These are phyloP conservation scores for Rhexocercosporidium sp. DNA, from an alignment of 2,329 filamentous ascomycete species.

Conservation along the genomic window DNA sequence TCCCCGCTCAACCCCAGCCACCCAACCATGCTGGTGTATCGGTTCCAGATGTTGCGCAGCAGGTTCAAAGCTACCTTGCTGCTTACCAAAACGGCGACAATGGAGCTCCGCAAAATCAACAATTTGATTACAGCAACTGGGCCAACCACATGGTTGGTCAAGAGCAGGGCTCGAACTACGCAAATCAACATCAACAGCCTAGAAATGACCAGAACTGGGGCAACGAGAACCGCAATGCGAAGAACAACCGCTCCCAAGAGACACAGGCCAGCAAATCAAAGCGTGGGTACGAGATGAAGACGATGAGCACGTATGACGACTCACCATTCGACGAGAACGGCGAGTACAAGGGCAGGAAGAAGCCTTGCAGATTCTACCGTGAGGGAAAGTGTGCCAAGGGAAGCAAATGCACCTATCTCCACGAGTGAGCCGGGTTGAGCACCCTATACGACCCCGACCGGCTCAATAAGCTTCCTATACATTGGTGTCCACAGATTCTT, in stretches of 20 bases:
- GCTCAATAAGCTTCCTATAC: neutral
- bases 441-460: neutral
- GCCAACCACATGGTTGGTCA: constrained; percentile 20
- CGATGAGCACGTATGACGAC: constrained; percentile 24
- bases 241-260: constrained; percentile 13
- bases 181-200: constrained; percentile 22
- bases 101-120: constrained; percentile 12
- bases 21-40: constrained; percentile 7
- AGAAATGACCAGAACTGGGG: constrained; percentile 31
- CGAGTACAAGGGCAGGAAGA: constrained; percentile 61
- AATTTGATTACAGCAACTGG: constrained; percentile 35
- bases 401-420: constrained; percentile 75
- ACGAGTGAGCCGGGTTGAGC: constrained; percentile 50
- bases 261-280: constrained; percentile 19
- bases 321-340: constrained; percentile 39
- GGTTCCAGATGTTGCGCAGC: constrained; percentile 33
- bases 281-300: constrained; percentile 22
- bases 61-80: constrained; percentile 37
- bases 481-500: neutral
- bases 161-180: constrained; percentile 26
- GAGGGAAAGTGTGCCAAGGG: constrained; percentile 76
- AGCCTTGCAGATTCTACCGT: constrained; percentile 72
- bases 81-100: constrained; percentile 32
- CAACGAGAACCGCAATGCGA: constrained; percentile 25
- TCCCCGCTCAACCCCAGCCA: constrained; percentile 25